These are phyloP conservation scores for Naumovozyma castellii DNA, from an alignment of 805 yeast genomes.

Conservation along the genomic window DNA sequence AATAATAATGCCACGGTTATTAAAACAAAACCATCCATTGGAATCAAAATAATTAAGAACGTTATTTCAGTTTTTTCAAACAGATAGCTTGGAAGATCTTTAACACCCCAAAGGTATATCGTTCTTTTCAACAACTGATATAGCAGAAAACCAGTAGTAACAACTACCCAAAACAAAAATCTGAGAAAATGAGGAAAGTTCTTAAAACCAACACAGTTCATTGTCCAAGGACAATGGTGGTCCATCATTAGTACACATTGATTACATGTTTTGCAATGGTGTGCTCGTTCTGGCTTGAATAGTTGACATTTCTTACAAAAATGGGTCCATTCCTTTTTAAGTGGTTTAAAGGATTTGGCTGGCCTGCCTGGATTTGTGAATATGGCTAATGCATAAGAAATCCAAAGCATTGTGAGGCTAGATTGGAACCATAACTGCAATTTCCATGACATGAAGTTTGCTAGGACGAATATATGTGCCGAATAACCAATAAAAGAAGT, in stretches of 20 bases:
- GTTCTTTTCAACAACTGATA: conserved; percentile 36
- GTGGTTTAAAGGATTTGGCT: conserved; percentile 39
- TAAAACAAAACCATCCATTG: conserved; percentile 50
- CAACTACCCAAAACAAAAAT: conserved; percentile 58
- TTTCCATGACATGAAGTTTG: conserved; percentile 31
- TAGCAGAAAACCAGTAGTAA: conserved; percentile 41
- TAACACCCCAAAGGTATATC: conserved; percentile 36
- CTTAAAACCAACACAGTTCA: conserved; percentile 74
- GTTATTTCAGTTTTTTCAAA: conserved; percentile 43
- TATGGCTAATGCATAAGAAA: conserved; percentile 67
- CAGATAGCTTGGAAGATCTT: conserved; percentile 48
- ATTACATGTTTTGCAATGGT: conserved; percentile 73
- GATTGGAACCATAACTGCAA: conserved; percentile 41
- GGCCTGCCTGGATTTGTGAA: conserved; percentile 59
- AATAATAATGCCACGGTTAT: conserved; percentile 51
- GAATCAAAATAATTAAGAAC: conserved; percentile 44
- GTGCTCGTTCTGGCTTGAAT: conserved; percentile 75
- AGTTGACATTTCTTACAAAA: conserved; percentile 66
- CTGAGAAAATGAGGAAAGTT: conserved; percentile 76
- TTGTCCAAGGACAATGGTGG: conserved; percentile 92
- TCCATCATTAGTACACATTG: conserved; percentile 81
- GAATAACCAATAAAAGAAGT: conserved; percentile 55
- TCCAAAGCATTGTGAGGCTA: conserved; percentile 52
- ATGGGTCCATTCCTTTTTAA: conserved; percentile 42
- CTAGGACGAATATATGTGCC: conserved; percentile 48